phyloP scores from a whole-genome alignment of 1,284 basidiomycete genomes.

The Ustilago nuda region DNA sequence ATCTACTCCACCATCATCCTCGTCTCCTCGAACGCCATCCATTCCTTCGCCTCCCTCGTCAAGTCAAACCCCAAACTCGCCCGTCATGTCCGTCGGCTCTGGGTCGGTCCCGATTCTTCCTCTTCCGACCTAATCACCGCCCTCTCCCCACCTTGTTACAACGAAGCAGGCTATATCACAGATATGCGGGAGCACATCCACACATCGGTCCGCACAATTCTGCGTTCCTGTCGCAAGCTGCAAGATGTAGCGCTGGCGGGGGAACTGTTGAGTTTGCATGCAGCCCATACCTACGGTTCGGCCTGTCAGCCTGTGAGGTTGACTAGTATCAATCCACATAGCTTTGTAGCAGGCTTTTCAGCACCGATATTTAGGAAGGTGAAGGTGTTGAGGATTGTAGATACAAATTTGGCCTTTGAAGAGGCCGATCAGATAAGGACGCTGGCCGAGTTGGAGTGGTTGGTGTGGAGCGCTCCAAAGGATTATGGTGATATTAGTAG shows the following conservation, averaged over 20 bases:
- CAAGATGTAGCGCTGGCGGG: slow-evolving; percentile 63
- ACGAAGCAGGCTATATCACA: slow-evolving; percentile 43
- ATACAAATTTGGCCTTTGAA: slow-evolving; percentile 62
- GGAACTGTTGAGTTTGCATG: slow-evolving; percentile 54
- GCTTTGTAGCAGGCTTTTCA: slow-evolving; percentile 62
- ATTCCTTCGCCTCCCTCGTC: slow-evolving; percentile 47
- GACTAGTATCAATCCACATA: slow-evolving; percentile 65
- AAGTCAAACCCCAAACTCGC: slow-evolving; percentile 38
- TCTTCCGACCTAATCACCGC: slow-evolving; percentile 60
- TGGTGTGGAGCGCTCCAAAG: slow-evolving; percentile 61
- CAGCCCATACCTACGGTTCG: slow-evolving; percentile 62
- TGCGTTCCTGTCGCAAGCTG: slow-evolving; percentile 61
- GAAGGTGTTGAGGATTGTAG: slow-evolving; percentile 54
- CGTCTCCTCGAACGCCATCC: slow-evolving; percentile 34
- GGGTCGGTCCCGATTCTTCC: slow-evolving; percentile 60
- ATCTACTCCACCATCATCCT: slow-evolving; percentile 47
- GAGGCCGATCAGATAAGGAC: slow-evolving; percentile 62
- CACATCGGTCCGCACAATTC: slow-evolving; percentile 43
- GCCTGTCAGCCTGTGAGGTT: slow-evolving; percentile 63
- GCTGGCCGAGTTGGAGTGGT: slow-evolving; percentile 54
- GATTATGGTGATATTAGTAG: slow-evolving; percentile 59
- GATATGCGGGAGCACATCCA: slow-evolving; percentile 51
- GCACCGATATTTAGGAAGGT: slow-evolving; percentile 65
- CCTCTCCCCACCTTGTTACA: slow-evolving; percentile 54
- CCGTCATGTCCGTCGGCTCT: slow-evolving; percentile 54